Evolutionary conservation across 1,284 basidiomycete species (phyloP), one percentile per base, ranked within the genome.

Genomic region (Cystobasidium sp.): DNA sequence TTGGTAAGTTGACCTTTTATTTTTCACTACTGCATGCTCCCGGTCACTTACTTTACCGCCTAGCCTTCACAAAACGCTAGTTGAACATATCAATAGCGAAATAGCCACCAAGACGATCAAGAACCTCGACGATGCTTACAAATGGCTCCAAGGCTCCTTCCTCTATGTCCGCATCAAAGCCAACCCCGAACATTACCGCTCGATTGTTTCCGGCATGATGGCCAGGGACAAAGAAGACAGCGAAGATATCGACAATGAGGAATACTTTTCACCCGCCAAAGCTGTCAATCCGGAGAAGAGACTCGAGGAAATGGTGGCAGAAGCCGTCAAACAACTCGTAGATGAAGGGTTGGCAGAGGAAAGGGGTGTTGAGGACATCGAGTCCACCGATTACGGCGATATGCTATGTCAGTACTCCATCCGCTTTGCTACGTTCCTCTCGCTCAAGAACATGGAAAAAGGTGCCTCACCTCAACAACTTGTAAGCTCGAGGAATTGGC

Each of bases 1-100:
- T 81, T 90, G 87, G 76, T 77, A 9, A 16, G 77, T 53, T 18
- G 14, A 12, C 1, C 44, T 18, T 47, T 31, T 10, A 46, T 1
- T 46, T 24, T 8, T 8, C 7, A 1, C 8, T 8, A 10, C 9
- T 6, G 7, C 61, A 20, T 31, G 8, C n/a, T 14, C 12, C 20
- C 6, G 7, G 2, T 6, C 55, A 7, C 47, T 12, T 31, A 31
- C 9, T 1, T 22, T 20, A 8, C 18, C 58, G 20, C 16, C 31
- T 58, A 77, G 78, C 43, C 86, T 96, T 41, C 94, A 97, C 81
- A 84, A 85, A 66, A 91, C 92, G 80, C 87, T 97, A 10, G 85
- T 89, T 1, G 94, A 97, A 81, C 93, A 97, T 81, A 84, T 97
- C 78, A 97, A 97, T 80, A 94, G 93, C 1, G 95, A 97, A 83